phyloP scores from a whole-genome alignment of 495 filamentous ascomycete species.

The Clohesyomyces aquaticus region DNA sequence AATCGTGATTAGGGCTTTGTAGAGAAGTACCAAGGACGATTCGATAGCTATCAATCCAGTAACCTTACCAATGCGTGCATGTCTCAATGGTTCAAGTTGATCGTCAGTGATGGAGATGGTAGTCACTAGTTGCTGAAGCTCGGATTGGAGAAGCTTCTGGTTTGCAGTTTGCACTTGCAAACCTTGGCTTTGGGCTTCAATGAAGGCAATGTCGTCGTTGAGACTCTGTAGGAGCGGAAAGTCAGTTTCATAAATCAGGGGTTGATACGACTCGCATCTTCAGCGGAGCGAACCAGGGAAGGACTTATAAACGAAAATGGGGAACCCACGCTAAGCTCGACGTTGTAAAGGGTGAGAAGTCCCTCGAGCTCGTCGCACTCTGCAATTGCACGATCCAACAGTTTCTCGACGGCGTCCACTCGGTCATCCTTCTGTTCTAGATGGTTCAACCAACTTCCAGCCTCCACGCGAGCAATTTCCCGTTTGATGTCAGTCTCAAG shows the following conservation, averaged over 20 bases:
- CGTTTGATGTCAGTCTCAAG: slow-evolving; percentile 81
- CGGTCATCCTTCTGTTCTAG: slow-evolving; percentile 89
- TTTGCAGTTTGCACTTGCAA: slow-evolving; percentile 96
- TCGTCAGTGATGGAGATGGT: slow-evolving; percentile 82
- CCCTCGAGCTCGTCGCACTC: slow-evolving; percentile 97
- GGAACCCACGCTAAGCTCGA: slow-evolving; percentile 82
- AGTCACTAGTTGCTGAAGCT: slow-evolving; percentile 77
- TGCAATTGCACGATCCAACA: slow-evolving; percentile 84
- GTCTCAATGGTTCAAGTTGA: slow-evolving; percentile 72
- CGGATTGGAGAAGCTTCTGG: slow-evolving; percentile 88
- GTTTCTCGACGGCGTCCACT: slow-evolving; percentile 75
- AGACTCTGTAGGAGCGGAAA: slow-evolving; percentile 64
- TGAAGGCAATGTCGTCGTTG: slow-evolving; percentile 92
- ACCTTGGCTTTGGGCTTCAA: slow-evolving; percentile 95
- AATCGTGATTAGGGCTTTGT: slow-evolving; percentile 93
- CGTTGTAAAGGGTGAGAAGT: slow-evolving; percentile 87
- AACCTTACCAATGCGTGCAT: slow-evolving; percentile 71
- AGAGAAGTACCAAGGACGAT: slow-evolving; percentile 73
- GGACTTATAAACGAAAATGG: neutral
- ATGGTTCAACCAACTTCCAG: slow-evolving; percentile 86
- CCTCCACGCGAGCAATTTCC: slow-evolving; percentile 86
- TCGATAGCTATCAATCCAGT: slow-evolving; percentile 77
- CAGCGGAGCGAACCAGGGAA: neutral
- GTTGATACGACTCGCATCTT: neutral
- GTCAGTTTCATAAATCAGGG: slow-evolving; percentile 10